Base-by-base conservation (phyloP, 2,329 filamentous ascomycete species). In the Exophiala spinifera region DNA sequence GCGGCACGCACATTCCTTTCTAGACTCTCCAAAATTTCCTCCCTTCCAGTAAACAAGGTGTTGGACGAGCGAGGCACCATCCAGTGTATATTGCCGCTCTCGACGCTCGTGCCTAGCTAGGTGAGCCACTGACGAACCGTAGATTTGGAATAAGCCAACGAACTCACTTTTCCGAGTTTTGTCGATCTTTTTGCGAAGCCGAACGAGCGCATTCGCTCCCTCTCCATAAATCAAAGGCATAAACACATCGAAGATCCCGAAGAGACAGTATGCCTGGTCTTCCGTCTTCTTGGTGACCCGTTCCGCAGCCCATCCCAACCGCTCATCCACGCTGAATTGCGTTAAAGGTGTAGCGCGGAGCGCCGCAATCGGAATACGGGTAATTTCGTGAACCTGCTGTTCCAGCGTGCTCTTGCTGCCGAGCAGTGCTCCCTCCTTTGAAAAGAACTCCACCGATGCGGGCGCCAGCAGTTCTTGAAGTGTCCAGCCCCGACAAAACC, bases 141-240 rank as follows among this genome's bases (percentile, higher is more conserved):
- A n/a, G n/a, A n/a, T 3, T 42, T 19, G n/a, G n/a, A n/a, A n/a
- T n/a, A n/a, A n/a, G n/a, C 23, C 3, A 25, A 25, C 7, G n/a
- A n/a, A n/a, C n/a, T n/a, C n/a, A n/a, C n/a, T n/a, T n/a, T n/a
- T n/a, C n/a, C n/a, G n/a, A n/a, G n/a, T n/a, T n/a, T n/a, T n/a
- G n/a, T n/a, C n/a, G n/a, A n/a, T n/a, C n/a, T n/a, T n/a, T n/a
- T n/a, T n/a, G n/a, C 45, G 43, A 6, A 62, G 57, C 20, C 55
- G 17, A 19, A 20, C 23, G 20, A 67, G 65, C 4, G 65, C 64
- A 10, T 61, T 63, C 3, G 57, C 53, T 11, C 61, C 64, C 34
- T 68, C 66, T 4, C 75, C 74, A 49, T 77, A 78, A 0, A 76
- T 49, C 3, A 76, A 58, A 0, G 74, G 67, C 69, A 78, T 75